A percentile compares a stretch with the other conserved stretches of the same genome.
Evolutionary conservation across 2,329 filamentous ascomycete species (phyloP).

Genomic region (Cytospora mali): DNA sequence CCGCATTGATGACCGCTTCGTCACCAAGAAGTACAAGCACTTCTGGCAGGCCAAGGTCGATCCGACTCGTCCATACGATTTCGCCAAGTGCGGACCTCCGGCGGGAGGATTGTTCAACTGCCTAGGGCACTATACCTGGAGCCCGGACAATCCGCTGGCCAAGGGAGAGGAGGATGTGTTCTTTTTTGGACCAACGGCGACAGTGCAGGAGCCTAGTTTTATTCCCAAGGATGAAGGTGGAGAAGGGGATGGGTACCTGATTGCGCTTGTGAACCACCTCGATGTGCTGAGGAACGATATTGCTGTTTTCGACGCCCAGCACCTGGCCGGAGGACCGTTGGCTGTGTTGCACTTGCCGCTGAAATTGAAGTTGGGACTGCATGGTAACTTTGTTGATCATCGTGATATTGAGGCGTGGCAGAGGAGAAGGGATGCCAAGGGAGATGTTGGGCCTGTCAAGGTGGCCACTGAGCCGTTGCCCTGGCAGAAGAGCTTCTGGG

Average conservation of each 20-base stretch:
- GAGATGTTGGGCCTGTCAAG: conserved; percentile 44
- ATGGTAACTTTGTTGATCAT: conserved; percentile 48
- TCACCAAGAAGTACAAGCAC: conserved; percentile 47
- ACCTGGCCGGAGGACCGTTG: conserved; percentile 43
- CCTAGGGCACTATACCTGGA: conserved; percentile 49
- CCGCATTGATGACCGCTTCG: conserved; percentile 51
- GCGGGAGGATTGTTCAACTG: conserved; percentile 50
- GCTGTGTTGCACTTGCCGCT: conserved; percentile 46
- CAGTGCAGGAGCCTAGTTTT: conserved; percentile 58
- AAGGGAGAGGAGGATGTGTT: conserved; percentile 44
- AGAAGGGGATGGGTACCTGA: conserved; percentile 55
- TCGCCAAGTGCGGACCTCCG: conserved; percentile 46
- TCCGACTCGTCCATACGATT: conserved; percentile 44
- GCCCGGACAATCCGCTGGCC: conserved; percentile 28
- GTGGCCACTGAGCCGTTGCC: conserved; percentile 41
- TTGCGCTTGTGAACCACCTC: conserved; percentile 49
- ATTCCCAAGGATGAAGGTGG: conserved; percentile 45
- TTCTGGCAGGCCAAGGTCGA: conserved; percentile 49
- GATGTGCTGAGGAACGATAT: conserved; percentile 49
- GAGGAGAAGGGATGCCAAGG: conserved; percentile 36
- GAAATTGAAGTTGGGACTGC: conserved; percentile 45
- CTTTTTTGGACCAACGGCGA: conserved; percentile 47
- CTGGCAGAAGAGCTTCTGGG: conserved; percentile 39
- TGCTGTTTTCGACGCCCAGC: conserved; percentile 46
- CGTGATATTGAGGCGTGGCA: conserved; percentile 48